Base-by-base conservation (phyloP, 768 basidiomycete genomes). In the Auricularia sp. region DNA sequence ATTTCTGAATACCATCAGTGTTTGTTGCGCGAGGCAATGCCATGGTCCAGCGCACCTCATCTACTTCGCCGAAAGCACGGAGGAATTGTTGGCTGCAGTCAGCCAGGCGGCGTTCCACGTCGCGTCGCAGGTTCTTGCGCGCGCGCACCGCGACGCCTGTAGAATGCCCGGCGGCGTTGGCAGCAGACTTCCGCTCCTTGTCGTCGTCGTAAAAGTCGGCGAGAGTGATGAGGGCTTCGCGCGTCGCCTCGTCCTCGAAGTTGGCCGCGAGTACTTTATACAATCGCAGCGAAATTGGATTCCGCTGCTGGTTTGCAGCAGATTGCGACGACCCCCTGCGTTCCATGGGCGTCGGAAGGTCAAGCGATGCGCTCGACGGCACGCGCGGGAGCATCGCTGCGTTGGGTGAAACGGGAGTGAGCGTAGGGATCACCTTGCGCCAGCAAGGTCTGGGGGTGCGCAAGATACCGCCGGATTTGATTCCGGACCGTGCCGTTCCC, bases 191-290 rank as follows among this genome's bases (percentile, higher is more conserved):
- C 68, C 68, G 14, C 70, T 24, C 34, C 29, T 33, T 59, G 56
- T 34, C 56, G 24, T 59, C 29, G 56, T 35, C 79, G 72, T 97
- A 98, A 62, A 93, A 80, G 16, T 88, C 85, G 2, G 93, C 92
- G 44, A 96, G 83, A 0, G 92, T 94, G 58, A 83, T 80, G 13
- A 97, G 78, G 2, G 93, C 94, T 69, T 96, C 90, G 34, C 80
- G 80, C 1, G 91, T 92, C 5, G 86, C 83, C 44, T 84, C 79
- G 69, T 92, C 91, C 34, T 90, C 85, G 65, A 88, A 93, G 61
- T 82, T 88, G 1, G 88, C 88, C 42, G 89, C 86, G 21, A 96
- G 79, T 66, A 95, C 88, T 75, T 97, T 97, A 75, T 93, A 94
- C n/a, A 96, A 78, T 11, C 94, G 82, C 0, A 89, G 76, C n/a